Evolutionary conservation across 176 grass and related monocot genomes (phyloP).

Genomic region (Carex myosuroides): DNA sequence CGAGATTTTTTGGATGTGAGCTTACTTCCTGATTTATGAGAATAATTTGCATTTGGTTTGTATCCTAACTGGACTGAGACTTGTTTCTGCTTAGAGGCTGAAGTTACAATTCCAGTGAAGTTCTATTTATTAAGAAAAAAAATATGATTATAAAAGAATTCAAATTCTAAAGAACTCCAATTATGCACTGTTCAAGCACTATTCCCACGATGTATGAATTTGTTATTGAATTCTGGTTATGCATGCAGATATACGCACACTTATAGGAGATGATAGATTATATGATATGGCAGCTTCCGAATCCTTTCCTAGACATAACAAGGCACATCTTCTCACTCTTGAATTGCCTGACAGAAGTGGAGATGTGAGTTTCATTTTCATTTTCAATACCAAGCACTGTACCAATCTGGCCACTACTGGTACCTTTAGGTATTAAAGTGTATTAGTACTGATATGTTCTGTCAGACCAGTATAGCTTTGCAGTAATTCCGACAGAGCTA

Average conservation of each 20-base stretch:
- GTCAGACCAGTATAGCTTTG: neutral
- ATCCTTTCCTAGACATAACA: constrained; percentile 87
- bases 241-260: constrained; percentile 61
- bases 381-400: neutral
- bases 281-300: constrained; percentile 83
- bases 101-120: neutral
- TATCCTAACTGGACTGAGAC: neutral
- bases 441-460: neutral
- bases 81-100: neutral
- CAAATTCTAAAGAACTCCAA: neutral
- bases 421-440: neutral
- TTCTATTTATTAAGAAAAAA: neutral
- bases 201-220: neutral
- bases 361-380: constrained; percentile 51
- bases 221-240: constrained; percentile 7
- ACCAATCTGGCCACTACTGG: neutral
- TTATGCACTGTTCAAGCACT: neutral
- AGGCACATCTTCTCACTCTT: constrained; percentile 57
- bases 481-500: neutral
- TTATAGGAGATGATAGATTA: constrained; percentile 63
- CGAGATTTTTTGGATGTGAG: neutral
- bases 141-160: neutral
- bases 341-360: constrained; percentile 89
- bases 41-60: neutral
- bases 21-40: neutral